phyloP scores from a whole-genome alignment of 345 rosid genomes.

The Melastoma malabathricum region DNA sequence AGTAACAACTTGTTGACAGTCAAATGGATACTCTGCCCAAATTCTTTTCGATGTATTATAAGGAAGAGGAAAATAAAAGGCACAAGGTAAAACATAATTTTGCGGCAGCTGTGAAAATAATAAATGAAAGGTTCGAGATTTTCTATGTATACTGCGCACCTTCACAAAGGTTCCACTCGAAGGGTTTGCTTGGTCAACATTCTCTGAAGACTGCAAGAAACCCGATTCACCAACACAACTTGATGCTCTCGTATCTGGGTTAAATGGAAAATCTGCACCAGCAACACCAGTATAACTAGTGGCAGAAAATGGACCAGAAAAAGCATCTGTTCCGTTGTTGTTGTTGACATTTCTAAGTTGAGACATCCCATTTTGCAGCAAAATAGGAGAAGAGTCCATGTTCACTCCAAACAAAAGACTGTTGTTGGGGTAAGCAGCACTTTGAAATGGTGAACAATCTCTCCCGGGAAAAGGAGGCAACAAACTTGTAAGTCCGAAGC shows the following conservation, averaged over 20 bases:
- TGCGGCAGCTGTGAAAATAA: too few species aligned
- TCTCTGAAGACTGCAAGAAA: conserved; percentile 38
- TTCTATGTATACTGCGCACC: conserved; percentile 7
- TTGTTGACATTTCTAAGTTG: conserved; percentile 20
- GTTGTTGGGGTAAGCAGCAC: conserved; percentile 27
- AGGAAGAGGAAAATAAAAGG: too few species aligned
- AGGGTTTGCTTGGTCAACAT: conserved; percentile 36
- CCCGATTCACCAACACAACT: conserved; percentile 43
- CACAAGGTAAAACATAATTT: too few species aligned
- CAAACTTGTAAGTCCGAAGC: conserved; percentile 20
- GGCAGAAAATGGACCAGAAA: conserved; percentile 22
- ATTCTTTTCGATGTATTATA: too few species aligned
- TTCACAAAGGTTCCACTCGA: conserved; percentile 33
- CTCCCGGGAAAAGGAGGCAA: conserved; percentile 36
- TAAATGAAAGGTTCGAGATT: too few species aligned
- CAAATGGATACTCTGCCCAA: too few species aligned
- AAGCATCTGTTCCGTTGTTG: conserved; percentile 13
- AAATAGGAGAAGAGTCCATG: conserved; percentile 28
- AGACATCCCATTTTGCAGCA: conserved; percentile 30
- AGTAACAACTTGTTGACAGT: too few species aligned
- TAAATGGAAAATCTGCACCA: conserved; percentile 24
- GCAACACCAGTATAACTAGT: conserved; percentile 19
- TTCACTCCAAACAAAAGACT: conserved; percentile 33
- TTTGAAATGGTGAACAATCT: conserved; percentile 24
- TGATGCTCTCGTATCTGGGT: conserved; percentile 32